phyloP scores from a whole-genome alignment of 352 stramenopile species.

The Bremia lactucae region DNA sequence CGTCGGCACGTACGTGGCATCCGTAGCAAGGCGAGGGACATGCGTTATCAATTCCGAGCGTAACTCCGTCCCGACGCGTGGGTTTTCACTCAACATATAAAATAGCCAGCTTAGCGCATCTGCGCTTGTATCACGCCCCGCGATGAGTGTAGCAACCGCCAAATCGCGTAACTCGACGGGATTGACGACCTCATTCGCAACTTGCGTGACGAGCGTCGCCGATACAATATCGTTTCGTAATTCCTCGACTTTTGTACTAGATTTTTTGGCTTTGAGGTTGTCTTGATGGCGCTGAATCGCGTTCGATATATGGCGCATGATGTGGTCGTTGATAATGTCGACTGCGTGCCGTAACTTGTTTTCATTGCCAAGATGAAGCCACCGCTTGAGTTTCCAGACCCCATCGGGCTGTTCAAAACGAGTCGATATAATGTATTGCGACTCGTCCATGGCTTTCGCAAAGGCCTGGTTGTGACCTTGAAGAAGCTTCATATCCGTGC shows the following conservation, averaged over 20 bases:
- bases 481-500: slow-evolving; percentile 22
- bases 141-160: slow-evolving; percentile 49
- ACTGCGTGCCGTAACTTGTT: slow-evolving; percentile 15
- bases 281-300: slow-evolving; percentile 17
- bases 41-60: slow-evolving; percentile 31
- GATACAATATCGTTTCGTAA: slow-evolving; percentile 23
- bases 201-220: slow-evolving; percentile 17
- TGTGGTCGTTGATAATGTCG: slow-evolving; percentile 20
- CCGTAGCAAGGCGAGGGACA: slow-evolving; percentile 22
- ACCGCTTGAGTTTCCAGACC: slow-evolving; percentile 33
- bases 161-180: slow-evolving; percentile 51
- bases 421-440: slow-evolving; percentile 17
- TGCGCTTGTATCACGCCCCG: slow-evolving; percentile 61
- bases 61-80: slow-evolving; percentile 26
- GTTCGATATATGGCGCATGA: slow-evolving; percentile 18
- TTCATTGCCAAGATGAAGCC: slow-evolving; percentile 20
- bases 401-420: slow-evolving; percentile 37
- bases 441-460: slow-evolving; percentile 22
- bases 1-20: slow-evolving; percentile 12
- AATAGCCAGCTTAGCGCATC: slow-evolving; percentile 57
- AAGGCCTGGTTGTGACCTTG: slow-evolving; percentile 22
- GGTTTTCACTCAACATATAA: slow-evolving; percentile 44
- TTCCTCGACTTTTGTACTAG: neutral
- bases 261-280: slow-evolving; percentile 4
- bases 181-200: slow-evolving; percentile 15